phyloP scores from a whole-genome alignment of 495 filamentous ascomycete species.

The Lepraria neglecta region DNA sequence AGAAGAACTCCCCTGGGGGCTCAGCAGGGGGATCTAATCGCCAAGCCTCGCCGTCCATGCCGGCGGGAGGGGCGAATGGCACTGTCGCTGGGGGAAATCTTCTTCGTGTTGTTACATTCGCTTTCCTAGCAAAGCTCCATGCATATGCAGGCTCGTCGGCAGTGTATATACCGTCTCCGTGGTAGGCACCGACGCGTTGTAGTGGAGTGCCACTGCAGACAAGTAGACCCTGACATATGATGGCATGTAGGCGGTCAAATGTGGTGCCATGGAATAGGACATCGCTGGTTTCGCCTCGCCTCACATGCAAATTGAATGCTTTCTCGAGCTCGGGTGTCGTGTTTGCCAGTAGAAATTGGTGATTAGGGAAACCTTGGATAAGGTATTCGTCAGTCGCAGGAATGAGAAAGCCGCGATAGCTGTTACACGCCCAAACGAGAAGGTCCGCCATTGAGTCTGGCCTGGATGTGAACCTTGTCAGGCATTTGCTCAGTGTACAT shows the following conservation, averaged over 20 bases:
- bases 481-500: neutral
- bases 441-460: neutral
- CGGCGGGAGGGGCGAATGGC: too few relatives aligned
- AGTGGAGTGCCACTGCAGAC: neutral
- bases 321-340: constrained; percentile 1
- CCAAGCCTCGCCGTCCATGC: too few relatives aligned
- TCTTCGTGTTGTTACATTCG: too few relatives aligned
- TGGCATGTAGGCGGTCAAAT: constrained; percentile 6
- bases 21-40: too few relatives aligned
- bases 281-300: neutral
- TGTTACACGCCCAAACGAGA: neutral
- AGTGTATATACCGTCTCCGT: neutral
- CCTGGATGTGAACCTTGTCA: neutral
- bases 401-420: constrained; percentile 6
- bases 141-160: neutral
- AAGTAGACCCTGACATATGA: constrained; percentile 2
- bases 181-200: neutral
- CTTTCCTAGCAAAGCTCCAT: neutral
- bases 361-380: neutral
- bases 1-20: too few relatives aligned
- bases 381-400: neutral
- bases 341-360: constrained; percentile 14
- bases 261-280: constrained; percentile 10
- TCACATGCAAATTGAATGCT: neutral
- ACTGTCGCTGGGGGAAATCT: too few relatives aligned